Base-by-base conservation (phyloP, 108 stramenopile genomes). In the Thalassiosira profunda region DNA sequence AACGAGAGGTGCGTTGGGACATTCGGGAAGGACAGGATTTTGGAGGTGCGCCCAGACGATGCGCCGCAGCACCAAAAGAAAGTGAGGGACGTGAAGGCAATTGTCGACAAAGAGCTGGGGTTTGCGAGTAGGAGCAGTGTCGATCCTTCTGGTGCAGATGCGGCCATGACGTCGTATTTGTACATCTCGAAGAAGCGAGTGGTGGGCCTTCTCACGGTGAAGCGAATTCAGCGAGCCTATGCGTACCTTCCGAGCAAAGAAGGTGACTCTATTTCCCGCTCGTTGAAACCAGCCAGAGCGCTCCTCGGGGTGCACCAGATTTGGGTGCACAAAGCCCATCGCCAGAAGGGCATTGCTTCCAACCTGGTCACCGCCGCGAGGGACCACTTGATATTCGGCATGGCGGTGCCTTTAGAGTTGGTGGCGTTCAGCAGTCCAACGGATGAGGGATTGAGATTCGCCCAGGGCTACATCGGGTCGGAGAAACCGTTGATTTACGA, bases 391-490 rank as follows among this genome's bases (percentile, higher is more conserved):
- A 52, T 87, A 14, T 95, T 86, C 76, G 93, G 90, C 14, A 75
- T 82, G 74, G 17, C 52, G 0, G 70, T 95, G 2, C 81, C 87
- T 9, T 17, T 35, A 5, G 51, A 71, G 20, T 33, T 66, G 14
- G 34, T 92, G 15, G 93, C 93, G 1, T 92, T 95, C 79, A 92
- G 90, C 26, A 95, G 91, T 79, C 93, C 93, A 10, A 92, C 91
- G 18, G 34, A 67, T 30, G 87, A 90, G 8, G 93, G 93, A 40
- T 56, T 77, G 23, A 23, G 17, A 10, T 92, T 95, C 72, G 93
- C 89, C 1, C 41, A 63, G 24, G 45, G 47, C 3, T 95, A 90
- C 62, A 42, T 65, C 37, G 56, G 58, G 31, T 44, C 61, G 14
- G 74, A 80, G 44, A 47, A 33, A 35, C 68, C 69, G 10, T 81